These are phyloP conservation scores for Scedosporium aurantiacum DNA, from an alignment of 2,329 filamentous ascomycete genomes.

Conservation along the genomic window DNA sequence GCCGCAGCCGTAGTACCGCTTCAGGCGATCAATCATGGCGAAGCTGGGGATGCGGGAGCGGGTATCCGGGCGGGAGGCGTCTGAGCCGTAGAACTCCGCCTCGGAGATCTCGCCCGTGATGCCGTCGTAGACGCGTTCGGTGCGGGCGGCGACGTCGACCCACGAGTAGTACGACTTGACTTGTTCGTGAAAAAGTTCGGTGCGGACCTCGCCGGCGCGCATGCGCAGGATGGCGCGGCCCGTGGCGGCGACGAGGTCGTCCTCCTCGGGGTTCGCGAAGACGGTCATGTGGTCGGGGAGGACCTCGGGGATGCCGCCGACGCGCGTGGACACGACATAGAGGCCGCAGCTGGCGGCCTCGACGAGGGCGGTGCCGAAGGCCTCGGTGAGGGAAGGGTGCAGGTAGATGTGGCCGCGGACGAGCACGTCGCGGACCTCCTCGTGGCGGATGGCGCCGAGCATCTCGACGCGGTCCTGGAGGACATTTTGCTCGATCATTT, in stretches of 20 bases:
- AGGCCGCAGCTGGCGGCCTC: constrained; percentile 92
- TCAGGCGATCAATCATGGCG: constrained; percentile 85
- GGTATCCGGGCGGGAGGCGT: constrained; percentile 46
- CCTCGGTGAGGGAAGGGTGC: constrained; percentile 88
- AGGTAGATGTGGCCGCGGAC: constrained; percentile 92
- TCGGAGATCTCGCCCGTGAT: constrained; percentile 80
- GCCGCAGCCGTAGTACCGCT: constrained; percentile 94
- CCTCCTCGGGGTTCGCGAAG: constrained; percentile 93
- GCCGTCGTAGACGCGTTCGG: constrained; percentile 89
- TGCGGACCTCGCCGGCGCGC: constrained; percentile 75
- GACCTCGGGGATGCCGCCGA: constrained; percentile 94
- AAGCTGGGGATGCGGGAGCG: constrained; percentile 68
- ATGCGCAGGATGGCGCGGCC: constrained; percentile 80
- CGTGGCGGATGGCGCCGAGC: constrained; percentile 83
- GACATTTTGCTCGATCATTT: constrained; percentile 93
- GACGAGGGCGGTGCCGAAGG: constrained; percentile 95
- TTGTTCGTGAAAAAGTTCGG: constrained; percentile 90
- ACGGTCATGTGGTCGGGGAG: constrained; percentile 94
- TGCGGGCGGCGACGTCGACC: constrained; percentile 88
- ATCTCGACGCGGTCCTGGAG: constrained; percentile 89
- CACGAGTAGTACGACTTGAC: constrained; percentile 98
- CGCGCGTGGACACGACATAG: constrained; percentile 92
- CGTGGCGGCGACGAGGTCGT: constrained; percentile 83
- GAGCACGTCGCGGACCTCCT: constrained; percentile 97
- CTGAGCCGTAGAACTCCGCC: constrained; percentile 78